Conservation (phyloP, 352 stramenopile species). For the Phytopythium boreale region DNA sequence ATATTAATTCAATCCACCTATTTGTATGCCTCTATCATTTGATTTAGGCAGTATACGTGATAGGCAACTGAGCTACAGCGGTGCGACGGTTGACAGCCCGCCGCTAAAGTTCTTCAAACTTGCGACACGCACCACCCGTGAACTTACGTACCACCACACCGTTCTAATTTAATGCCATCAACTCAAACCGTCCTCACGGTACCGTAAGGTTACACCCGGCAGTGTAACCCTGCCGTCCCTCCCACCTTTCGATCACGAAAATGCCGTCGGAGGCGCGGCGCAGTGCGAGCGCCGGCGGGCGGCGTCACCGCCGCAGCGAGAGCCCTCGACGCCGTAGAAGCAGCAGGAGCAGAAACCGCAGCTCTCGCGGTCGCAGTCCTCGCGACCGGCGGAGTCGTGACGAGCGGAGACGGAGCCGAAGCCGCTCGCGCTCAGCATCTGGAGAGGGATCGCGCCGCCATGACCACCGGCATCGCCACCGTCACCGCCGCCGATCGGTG, state of each 20-base stretch:
- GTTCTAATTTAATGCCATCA: neutral
- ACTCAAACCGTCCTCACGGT: neutral
- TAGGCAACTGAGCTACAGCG: neutral
- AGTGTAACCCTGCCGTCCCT: neutral
- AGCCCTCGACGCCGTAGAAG: slow-evolving; percentile 5
- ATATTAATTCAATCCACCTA: neutral
- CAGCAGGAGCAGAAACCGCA: slow-evolving; percentile 12
- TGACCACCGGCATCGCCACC: neutral
- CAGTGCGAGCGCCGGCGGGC: neutral
- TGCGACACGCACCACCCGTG: slow-evolving; percentile 2
- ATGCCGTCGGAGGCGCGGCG: neutral
- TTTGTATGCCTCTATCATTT: neutral
- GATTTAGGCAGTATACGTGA: neutral
- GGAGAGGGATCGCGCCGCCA: neutral
- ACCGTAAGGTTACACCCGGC: neutral
- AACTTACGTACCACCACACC: neutral
- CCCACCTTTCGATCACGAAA: neutral
- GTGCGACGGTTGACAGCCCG: neutral
- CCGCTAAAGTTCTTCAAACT: slow-evolving; percentile 3
- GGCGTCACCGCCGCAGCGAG: neutral
- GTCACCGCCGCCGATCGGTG: neutral
- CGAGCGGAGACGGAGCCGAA: neutral
- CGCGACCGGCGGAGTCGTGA: neutral
- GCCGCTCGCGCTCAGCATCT: slow-evolving; percentile 2
- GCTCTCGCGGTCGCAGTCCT: neutral